Conservation (phyloP, 306 rosid genomes). For the Sphenostylis stenocarpa region DNA sequence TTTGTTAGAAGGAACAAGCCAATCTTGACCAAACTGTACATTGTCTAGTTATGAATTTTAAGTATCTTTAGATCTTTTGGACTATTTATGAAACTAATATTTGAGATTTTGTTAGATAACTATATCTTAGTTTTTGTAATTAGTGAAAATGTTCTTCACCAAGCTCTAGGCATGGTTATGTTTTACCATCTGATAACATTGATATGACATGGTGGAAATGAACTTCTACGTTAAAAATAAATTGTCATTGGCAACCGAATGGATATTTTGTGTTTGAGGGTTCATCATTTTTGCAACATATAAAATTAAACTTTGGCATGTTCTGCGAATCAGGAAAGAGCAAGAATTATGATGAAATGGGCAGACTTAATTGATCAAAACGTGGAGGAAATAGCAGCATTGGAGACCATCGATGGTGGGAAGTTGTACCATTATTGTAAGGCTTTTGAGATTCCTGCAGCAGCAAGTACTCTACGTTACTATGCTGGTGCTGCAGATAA, state of each 20-base stretch:
- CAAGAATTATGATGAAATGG: conserved; percentile 55
- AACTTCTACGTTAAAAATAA: neutral
- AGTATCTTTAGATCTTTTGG: no score
- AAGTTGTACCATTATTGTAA: conserved; percentile 49
- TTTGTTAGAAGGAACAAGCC: neutral
- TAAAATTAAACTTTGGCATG: neutral
- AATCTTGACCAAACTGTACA: no score
- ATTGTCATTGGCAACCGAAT: neutral
- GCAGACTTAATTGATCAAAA: conserved; percentile 68
- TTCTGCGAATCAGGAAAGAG: conserved; percentile 59
- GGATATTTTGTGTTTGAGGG: neutral
- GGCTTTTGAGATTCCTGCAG: conserved; percentile 51
- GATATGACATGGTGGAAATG: neutral
- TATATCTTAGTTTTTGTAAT: neutral
- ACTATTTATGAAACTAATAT: no score
- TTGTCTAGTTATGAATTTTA: no score
- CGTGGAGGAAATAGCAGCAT: conserved; percentile 62
- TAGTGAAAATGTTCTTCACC: neutral
- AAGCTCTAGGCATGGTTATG: neutral
- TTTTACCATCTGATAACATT: neutral
- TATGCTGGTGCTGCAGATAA: conserved; percentile 95
- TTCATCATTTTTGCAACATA: neutral
- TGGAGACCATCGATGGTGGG: conserved; percentile 76
- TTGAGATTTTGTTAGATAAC: neutral
- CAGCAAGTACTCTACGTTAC: conserved; percentile 51